Evolutionary conservation across 2,329 filamentous ascomycete genomes (phyloP).

Genomic region (Westerdykella sp.): DNA sequence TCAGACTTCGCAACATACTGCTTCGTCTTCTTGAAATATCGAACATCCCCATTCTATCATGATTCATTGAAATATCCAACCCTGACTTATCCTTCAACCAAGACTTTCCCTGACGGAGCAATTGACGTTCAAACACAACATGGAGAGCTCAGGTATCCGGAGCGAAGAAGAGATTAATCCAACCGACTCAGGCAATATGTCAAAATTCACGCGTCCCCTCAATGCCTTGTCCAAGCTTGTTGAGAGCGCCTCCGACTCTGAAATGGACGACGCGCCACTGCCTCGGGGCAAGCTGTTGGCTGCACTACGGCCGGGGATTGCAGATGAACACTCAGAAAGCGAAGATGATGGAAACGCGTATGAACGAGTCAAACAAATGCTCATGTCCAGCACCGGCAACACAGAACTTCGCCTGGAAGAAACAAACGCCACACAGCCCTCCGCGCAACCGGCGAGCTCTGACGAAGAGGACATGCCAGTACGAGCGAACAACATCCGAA

Average conservation of each 20-base stretch:
- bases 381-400: conserved; percentile 29
- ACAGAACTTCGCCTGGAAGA: conserved; percentile 5
- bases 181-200: not conserved
- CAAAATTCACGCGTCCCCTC: conserved; percentile 13
- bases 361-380: conserved; percentile 40
- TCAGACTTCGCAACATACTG: too few relatives aligned
- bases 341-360: conserved; percentile 34
- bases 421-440: not conserved
- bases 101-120: too few relatives aligned
- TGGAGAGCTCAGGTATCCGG: too few relatives aligned
- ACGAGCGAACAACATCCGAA: conserved; percentile 12
- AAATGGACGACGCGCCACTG: conserved; percentile 21
- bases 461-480: conserved; percentile 28
- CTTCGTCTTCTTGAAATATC: too few relatives aligned
- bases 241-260: conserved; percentile 39
- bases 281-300: conserved; percentile 61
- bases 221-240: conserved; percentile 48
- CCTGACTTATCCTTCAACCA: too few relatives aligned
- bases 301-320: conserved; percentile 45
- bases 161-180: too few relatives aligned
- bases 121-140: too few relatives aligned
- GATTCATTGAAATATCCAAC: too few relatives aligned
- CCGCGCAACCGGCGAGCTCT: conserved; percentile 11
- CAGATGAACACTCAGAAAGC: conserved; percentile 13
- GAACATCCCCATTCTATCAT: too few relatives aligned